These are phyloP conservation scores for Allomyces javanicus DNA, from an alignment of 192 early-diverging fungal genomes.

Conservation along the genomic window DNA sequence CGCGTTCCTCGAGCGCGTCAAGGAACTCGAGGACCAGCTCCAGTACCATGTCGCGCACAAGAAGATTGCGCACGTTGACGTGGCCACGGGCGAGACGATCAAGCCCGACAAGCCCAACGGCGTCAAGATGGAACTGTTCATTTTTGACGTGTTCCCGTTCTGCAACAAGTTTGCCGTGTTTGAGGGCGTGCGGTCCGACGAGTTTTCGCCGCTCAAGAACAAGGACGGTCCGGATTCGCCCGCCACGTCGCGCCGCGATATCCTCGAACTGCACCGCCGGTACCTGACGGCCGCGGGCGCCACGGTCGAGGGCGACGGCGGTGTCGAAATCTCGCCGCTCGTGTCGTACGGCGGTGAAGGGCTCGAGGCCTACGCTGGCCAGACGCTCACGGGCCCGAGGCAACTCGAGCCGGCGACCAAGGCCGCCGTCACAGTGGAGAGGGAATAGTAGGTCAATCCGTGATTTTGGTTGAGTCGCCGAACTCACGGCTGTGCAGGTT, in stretches of 20 bases:
- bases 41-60: slow-evolving; percentile 96
- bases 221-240: slow-evolving; percentile 79
- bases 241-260: slow-evolving; percentile 78
- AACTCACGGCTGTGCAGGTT: too few species aligned
- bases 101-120: slow-evolving; percentile 69
- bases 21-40: slow-evolving; percentile 58
- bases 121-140: slow-evolving; percentile 97
- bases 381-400: slow-evolving; percentile 39
- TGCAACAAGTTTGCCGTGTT: slow-evolving; percentile 74
- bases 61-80: slow-evolving; percentile 85
- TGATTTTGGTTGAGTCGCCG: too few species aligned
- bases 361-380: slow-evolving; percentile 53
- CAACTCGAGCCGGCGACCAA: slow-evolving; percentile 9
- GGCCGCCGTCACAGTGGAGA: too few species aligned
- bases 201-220: slow-evolving; percentile 97
- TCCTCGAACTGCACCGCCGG: slow-evolving; percentile 66
- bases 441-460: too few species aligned
- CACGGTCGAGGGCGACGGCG: slow-evolving; percentile 26
- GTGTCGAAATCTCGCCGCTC: slow-evolving; percentile 73
- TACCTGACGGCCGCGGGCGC: slow-evolving; percentile 76
- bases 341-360: slow-evolving; percentile 89
- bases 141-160: slow-evolving; percentile 97
- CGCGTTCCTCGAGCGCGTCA: slow-evolving; percentile 70
- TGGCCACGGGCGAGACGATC: slow-evolving; percentile 46
- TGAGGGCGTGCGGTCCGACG: slow-evolving; percentile 77